Base-by-base conservation (phyloP, 345 rosid genomes). In the Streptanthus diversifolius region DNA sequence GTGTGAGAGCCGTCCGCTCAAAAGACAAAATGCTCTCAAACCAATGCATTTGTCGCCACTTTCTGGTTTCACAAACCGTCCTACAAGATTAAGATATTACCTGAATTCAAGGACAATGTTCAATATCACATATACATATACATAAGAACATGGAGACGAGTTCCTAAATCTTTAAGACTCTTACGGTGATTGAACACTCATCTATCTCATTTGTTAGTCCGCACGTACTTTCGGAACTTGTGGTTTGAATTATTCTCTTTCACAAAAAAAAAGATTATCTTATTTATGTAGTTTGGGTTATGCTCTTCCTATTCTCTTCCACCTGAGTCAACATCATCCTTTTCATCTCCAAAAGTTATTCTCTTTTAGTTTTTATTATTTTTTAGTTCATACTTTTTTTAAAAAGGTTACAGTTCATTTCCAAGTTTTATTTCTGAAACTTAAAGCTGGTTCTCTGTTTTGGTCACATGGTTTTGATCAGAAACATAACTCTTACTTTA, bases 271-370 rank as follows among this genome's bases (percentile, higher is more conserved):
- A 60, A 62, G 75, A 76, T 68, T 76, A 57, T 69, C 60, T 62
- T 25, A 33, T 68, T 51, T 13, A 4, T 43, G 63, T 49, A 15
- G 11, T 67, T 67, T 33, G 56, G 74, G 61, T 75, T 68, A 68
- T 75, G 79, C 74, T 68, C 79, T 43, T 68, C 79, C 79, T 75
- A 74, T 61, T 75, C 79, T 75, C 44, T 68, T 68, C 79, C 74
- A 75, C 48, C 73, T 51, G 48, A 68, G 79, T 75, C 74, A 61
- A 68, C 79, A 75, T 60, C 79, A 74, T 59, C 68, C 30, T 75
- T 66, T 75, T 75, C 66, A 57, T 75, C 69, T 59, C 43, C 18
- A 48, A 66, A 66, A 66, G 52, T 21, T 73, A 7, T 22, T 45
- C n/a, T 8, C 14, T 65, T 59, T 35, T 27, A 22, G 21, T n/a